Evolutionary conservation across 139 green algal genomes (phyloP).

Genomic region (Auxenochlorella pyrenoidosa): DNA sequence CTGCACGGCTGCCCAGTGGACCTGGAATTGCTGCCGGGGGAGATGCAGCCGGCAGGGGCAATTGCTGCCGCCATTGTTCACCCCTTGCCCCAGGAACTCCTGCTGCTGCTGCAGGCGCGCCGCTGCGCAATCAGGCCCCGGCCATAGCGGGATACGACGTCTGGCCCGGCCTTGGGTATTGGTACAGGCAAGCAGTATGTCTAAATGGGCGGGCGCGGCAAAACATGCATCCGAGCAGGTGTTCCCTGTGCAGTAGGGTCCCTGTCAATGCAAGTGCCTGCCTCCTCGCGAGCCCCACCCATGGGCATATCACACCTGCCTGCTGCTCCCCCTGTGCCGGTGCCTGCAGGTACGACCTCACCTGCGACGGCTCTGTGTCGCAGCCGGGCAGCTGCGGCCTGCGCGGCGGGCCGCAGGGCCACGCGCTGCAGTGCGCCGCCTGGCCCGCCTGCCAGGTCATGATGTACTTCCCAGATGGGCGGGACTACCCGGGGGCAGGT

Average conservation of each 20-base stretch:
- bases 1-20: too few species aligned
- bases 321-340: background rate
- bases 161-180: slow-evolving; percentile 8
- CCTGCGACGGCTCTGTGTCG: slow-evolving; percentile 3
- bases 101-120: background rate
- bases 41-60: background rate
- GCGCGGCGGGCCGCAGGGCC: background rate
- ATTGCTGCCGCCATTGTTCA: background rate
- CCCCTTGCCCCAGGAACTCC: background rate
- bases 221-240: too few species aligned
- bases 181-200: slow-evolving; percentile 15
- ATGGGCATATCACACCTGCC: too few species aligned
- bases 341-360: background rate
- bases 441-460: slow-evolving; percentile 23
- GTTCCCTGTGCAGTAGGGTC: too few species aligned
- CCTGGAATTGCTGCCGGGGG: too few species aligned
- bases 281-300: too few species aligned
- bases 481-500: slow-evolving; percentile 29
- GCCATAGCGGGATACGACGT: background rate
- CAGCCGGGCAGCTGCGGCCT: slow-evolving; percentile 32
- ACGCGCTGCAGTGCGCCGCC: background rate
- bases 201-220: too few species aligned
- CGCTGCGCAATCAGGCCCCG: background rate
- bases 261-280: too few species aligned
- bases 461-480: slow-evolving; percentile 24